phyloP scores from a whole-genome alignment of 495 filamentous ascomycete genomes.

The Xylaria curta region DNA sequence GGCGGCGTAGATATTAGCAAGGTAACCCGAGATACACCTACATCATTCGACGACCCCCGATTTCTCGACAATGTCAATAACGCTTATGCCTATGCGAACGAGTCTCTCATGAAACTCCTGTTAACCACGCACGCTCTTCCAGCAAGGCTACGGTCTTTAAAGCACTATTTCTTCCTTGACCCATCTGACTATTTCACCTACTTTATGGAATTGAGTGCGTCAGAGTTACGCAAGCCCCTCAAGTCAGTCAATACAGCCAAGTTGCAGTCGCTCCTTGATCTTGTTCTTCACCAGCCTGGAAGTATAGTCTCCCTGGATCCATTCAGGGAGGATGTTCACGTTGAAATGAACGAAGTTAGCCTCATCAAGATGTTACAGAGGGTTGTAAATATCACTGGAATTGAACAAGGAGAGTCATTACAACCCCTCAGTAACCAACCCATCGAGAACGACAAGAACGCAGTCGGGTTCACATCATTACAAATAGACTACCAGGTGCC shows the following conservation, averaged over 20 bases:
- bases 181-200: constrained; percentile 97
- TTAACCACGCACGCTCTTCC: constrained; percentile 92
- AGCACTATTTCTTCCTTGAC: constrained; percentile 99
- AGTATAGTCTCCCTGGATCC: constrained; percentile 93
- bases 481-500: constrained; percentile 94
- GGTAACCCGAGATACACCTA: constrained; percentile 84
- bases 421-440: constrained; percentile 56
- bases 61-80: constrained; percentile 95
- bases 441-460: constrained; percentile 82
- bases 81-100: constrained; percentile 94
- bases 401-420: constrained; percentile 81
- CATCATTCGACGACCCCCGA: constrained; percentile 85
- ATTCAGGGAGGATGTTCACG: constrained; percentile 97
- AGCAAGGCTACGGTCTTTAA: constrained; percentile 82
- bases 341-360: constrained; percentile 93
- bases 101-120: constrained; percentile 88
- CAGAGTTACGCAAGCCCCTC: constrained; percentile 86
- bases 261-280: constrained; percentile 89
- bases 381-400: constrained; percentile 92
- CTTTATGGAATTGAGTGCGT: constrained; percentile 88
- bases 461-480: constrained; percentile 86
- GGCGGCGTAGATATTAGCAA: constrained; percentile 95
- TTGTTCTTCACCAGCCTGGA: constrained; percentile 92
- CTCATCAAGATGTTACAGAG: constrained; percentile 93
- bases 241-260: constrained; percentile 89